Evolutionary conservation across 345 rosid species (phyloP).

Genomic region (Euphorbia lathyris): DNA sequence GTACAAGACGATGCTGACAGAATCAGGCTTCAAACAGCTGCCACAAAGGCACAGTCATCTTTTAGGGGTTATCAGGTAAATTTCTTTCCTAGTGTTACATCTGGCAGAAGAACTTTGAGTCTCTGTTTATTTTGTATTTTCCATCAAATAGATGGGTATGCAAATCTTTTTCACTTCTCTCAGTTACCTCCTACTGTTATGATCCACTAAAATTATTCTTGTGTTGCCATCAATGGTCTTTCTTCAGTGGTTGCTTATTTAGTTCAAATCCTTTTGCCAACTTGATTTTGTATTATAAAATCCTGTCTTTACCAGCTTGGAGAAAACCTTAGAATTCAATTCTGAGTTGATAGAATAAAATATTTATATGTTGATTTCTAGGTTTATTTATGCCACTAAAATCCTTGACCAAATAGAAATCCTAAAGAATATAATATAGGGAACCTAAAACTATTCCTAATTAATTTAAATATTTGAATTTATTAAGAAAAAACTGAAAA

Average conservation of each 20-base stretch:
- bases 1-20: conserved; percentile 41
- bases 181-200: neutral
- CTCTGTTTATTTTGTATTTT: neutral
- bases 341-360: neutral
- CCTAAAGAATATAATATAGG: too few species aligned
- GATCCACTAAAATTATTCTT: neutral
- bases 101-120: neutral
- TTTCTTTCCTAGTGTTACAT: conserved; percentile 9
- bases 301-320: too few species aligned
- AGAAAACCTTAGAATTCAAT: too few species aligned
- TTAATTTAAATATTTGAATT: too few species aligned
- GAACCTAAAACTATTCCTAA: too few species aligned
- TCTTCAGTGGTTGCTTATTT: neutral
- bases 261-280: too few species aligned
- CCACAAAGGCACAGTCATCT: conserved; percentile 61
- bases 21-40: conserved; percentile 55
- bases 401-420: too few species aligned
- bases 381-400: too few species aligned
- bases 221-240: neutral
- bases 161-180: neutral
- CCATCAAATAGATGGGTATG: neutral
- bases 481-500: too few species aligned
- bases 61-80: conserved; percentile 70
- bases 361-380: neutral
- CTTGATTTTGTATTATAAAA: too few species aligned